phyloP scores from a whole-genome alignment of 1,284 basidiomycete genomes.

The Leccinum pachyderme region DNA sequence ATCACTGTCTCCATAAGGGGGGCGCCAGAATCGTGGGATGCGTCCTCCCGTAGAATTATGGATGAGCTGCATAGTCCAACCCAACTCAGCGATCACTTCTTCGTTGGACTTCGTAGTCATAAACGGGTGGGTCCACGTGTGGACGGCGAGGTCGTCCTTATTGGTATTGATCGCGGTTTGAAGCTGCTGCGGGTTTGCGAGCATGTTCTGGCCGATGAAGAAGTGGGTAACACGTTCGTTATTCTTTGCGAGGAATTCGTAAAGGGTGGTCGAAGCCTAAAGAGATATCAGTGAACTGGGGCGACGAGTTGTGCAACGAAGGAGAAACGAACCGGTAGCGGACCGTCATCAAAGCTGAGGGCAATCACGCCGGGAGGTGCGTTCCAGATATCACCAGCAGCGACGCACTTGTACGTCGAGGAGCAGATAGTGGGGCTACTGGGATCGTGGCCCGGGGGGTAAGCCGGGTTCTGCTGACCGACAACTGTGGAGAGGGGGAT shows the following conservation, averaged over 20 bases:
- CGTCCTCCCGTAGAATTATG: slow-evolving; percentile 77
- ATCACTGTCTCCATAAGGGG: slow-evolving; percentile 78
- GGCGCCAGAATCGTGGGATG: slow-evolving; percentile 72
- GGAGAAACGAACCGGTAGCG: slow-evolving; percentile 47
- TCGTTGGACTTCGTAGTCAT: slow-evolving; percentile 77
- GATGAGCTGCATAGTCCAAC: slow-evolving; percentile 82
- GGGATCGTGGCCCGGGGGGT: slow-evolving; percentile 55
- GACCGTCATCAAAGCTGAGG: slow-evolving; percentile 79
- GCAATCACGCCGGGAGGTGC: slow-evolving; percentile 60
- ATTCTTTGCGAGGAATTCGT: slow-evolving; percentile 59
- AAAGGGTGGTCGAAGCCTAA: slow-evolving; percentile 37
- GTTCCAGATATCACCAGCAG: slow-evolving; percentile 65
- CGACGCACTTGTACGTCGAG: slow-evolving; percentile 61
- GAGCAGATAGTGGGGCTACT: slow-evolving; percentile 59
- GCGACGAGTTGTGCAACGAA: slow-evolving; percentile 35
- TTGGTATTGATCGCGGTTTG: slow-evolving; percentile 47
- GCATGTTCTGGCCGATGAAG: slow-evolving; percentile 76
- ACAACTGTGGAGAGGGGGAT: slow-evolving; percentile 50
- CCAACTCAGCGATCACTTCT: slow-evolving; percentile 74
- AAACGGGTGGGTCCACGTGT: slow-evolving; percentile 80
- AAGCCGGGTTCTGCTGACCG: slow-evolving; percentile 48
- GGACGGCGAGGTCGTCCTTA: slow-evolving; percentile 68
- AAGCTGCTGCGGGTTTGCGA: slow-evolving; percentile 56
- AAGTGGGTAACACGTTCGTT: slow-evolving; percentile 74
- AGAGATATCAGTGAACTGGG: slow-evolving; percentile 14